A percentile compares a stretch with the other conserved stretches of the same genome.
Evolutionary conservation across 495 filamentous ascomycete genomes (phyloP).

Genomic region (Clavariopsis aquatica): DNA sequence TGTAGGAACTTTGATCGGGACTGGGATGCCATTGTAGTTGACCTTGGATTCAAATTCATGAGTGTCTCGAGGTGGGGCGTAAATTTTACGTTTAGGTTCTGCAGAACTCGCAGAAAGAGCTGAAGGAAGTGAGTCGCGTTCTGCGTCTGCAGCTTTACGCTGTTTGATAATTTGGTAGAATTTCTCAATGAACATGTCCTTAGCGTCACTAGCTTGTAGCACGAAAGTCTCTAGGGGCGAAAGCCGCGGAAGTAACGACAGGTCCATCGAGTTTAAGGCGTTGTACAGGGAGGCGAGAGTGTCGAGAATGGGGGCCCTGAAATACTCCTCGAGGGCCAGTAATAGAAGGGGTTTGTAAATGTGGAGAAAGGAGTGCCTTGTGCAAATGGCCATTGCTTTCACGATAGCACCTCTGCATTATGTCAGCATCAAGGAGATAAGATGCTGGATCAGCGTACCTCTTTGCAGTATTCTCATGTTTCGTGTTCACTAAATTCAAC

Average conservation of each 20-base stretch:
- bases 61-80: constrained; percentile 82
- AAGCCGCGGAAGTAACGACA: constrained; percentile 88
- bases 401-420: constrained; percentile 79
- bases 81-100: constrained; percentile 47
- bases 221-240: constrained; percentile 82
- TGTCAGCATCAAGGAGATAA: constrained; percentile 21
- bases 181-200: constrained; percentile 96
- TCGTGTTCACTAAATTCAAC: constrained; percentile 95
- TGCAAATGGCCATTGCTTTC: constrained; percentile 99
- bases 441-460: constrained; percentile 49
- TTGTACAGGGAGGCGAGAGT: constrained; percentile 88
- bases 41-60: constrained; percentile 96
- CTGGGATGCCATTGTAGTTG: constrained; percentile 90
- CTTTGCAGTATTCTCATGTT: constrained; percentile 88
- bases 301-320: constrained; percentile 84
- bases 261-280: constrained; percentile 93
- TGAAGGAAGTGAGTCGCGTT: constrained; percentile 35
- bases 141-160: constrained; percentile 53
- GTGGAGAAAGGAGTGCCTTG: constrained; percentile 95
- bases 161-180: constrained; percentile 92
- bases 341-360: constrained; percentile 98
- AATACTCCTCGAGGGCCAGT: constrained; percentile 96
- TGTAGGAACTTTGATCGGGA: constrained; percentile 93
- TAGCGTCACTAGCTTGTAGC: constrained; percentile 84
- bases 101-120: constrained; percentile 38